Evolutionary conservation across 2,329 filamentous ascomycete genomes (phyloP).

Genomic region (Hypoxylon sp.): DNA sequence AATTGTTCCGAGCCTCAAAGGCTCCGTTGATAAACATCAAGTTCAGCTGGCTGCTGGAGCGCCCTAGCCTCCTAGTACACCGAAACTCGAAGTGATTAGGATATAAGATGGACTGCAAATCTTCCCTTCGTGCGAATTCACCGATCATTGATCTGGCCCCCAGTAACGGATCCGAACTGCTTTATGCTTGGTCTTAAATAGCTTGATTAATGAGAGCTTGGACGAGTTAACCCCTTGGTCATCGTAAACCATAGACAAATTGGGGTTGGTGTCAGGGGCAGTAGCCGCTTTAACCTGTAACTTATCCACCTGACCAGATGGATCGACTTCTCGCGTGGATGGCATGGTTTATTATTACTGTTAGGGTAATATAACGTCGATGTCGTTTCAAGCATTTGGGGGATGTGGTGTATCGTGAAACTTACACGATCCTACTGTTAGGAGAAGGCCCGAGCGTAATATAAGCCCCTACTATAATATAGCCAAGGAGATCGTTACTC

Average conservation of each 20-base stretch:
- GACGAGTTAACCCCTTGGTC: slow-evolving; percentile 3
- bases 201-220: slow-evolving; percentile 28
- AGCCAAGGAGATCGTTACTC: slow-evolving; percentile 24
- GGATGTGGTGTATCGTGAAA: slow-evolving; percentile 41
- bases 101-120: slow-evolving; percentile 16
- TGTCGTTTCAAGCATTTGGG: slow-evolving; percentile 43
- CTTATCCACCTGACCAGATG: slow-evolving; percentile 35
- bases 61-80: not conserved
- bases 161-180: slow-evolving; percentile 11
- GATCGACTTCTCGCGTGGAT: slow-evolving; percentile 43
- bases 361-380: slow-evolving; percentile 38
- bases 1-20: slow-evolving; percentile 23
- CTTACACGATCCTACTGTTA: slow-evolving; percentile 35
- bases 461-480: slow-evolving; percentile 25
- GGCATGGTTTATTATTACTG: slow-evolving; percentile 33
- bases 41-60: not conserved
- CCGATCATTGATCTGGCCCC: slow-evolving; percentile 15
- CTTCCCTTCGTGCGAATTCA: slow-evolving; percentile 19
- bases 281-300: slow-evolving; percentile 22
- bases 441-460: slow-evolving; percentile 30
- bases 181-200: slow-evolving; percentile 27
- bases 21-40: slow-evolving; percentile 5
- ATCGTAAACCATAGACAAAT: slow-evolving; percentile 29
- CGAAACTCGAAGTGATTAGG: slow-evolving; percentile 16
- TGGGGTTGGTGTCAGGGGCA: slow-evolving; percentile 41